Base-by-base conservation (phyloP, 202 grass and related monocot genomes). In the Saccharum hybrid region DNA sequence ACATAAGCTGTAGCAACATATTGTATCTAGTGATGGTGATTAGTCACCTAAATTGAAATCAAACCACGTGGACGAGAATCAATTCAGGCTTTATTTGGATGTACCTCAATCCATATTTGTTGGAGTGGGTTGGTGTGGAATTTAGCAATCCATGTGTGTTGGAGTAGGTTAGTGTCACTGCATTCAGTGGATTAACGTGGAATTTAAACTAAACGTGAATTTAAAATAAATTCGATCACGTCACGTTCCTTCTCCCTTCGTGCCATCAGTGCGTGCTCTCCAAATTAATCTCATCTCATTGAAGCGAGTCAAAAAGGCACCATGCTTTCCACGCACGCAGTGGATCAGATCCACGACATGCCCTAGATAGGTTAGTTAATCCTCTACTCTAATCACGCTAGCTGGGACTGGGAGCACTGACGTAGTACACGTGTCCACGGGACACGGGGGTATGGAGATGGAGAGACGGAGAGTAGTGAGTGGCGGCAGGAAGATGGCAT, bases 381-480 rank as follows among this genome's bases (percentile, higher is more conserved):
- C 65, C 65, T 4, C 18, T 21, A 6, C 11, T 26, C 70, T 49
- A 73, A 73, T 73, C 45, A 51, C 26, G 15, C 9, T 16, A 56
- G 51, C 5, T 3, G 2, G 8, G 0, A 5, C 49, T 8, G 26
- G 68, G 30, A 34, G 8, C 41, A 46, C 75, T 45, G 21, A 18
- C 52, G 52, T n/a, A 22, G 54, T 22, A 59, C 56, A 79, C 77
- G 77, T 68, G 63, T 22, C 63, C 63, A 16, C 13, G 37, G 10
- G 22, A 19, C 15, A 52, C 5, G 30, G 26, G 40, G 64, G 61
- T 28, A 36, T 33, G 43, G 46, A 49, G 46, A 49, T 49, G 46
- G 48, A 66, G 16, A 4, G 5, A 6, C 48, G 26, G 10, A 15
- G 6, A 51, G 42, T 51, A 59, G 56, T 10, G 56, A 21, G n/a